Evolutionary conservation across 768 basidiomycete genomes (phyloP).

Genomic region (Psilocybe cubensis): DNA sequence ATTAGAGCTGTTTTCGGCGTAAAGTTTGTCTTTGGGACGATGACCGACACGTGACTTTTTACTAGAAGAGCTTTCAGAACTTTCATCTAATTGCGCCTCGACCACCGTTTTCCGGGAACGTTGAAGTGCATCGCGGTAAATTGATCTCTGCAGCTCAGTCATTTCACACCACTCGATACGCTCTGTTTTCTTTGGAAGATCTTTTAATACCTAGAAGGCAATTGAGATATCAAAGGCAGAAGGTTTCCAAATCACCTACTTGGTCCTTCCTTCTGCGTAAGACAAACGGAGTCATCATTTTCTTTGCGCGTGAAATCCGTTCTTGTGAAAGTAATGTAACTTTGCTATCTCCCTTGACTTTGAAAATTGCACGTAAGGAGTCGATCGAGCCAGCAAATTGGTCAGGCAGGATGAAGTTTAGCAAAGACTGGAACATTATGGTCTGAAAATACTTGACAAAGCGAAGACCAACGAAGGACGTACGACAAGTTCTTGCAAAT

Average conservation of each 20-base stretch:
- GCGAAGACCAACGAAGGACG: conserved; percentile 28
- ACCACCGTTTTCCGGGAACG: conserved; percentile 83
- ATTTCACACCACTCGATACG: conserved; percentile 95
- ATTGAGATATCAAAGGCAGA: not conserved
- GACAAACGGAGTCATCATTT: conserved; percentile 99
- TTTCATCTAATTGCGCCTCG: conserved; percentile 40
- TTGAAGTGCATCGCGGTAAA: conserved; percentile 86
- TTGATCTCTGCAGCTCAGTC: conserved; percentile 78
- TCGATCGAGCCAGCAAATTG: conserved; percentile 81
- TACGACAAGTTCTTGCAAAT: conserved; percentile 88
- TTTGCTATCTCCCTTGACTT: conserved; percentile 91
- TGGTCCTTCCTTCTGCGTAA: conserved; percentile 96
- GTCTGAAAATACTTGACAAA: conserved; percentile 5
- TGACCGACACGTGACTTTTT: conserved; percentile 52
- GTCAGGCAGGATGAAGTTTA: conserved; percentile 96
- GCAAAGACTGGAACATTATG: conserved; percentile 70
- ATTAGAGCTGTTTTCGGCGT: conserved; percentile 84
- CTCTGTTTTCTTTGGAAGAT: conserved; percentile 91
- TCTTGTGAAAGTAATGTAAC: conserved; percentile 88
- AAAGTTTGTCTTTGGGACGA: conserved; percentile 64
- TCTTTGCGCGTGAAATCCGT: conserved; percentile 93
- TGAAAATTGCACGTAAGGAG: conserved; percentile 92
- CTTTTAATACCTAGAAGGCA: conserved; percentile 74
- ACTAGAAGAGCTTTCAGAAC: conserved; percentile 28
- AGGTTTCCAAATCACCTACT: conserved; percentile 37